Evolutionary conservation across 352 stramenopile species (phyloP), one percentile per base, ranked within the genome.

Genomic region (Pythium aphanidermatum): DNA sequence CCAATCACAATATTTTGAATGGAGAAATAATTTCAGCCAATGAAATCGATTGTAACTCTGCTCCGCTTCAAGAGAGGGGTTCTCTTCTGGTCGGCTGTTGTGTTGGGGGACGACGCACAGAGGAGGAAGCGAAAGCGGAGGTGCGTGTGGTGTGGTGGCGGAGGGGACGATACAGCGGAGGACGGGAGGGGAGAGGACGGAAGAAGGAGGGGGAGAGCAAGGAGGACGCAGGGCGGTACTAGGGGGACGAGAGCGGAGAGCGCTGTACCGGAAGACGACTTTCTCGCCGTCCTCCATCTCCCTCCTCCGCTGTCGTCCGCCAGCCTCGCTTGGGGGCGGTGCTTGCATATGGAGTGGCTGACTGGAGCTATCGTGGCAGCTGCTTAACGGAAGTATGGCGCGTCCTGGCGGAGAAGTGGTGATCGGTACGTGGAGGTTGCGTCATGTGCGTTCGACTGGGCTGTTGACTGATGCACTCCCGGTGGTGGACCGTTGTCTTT

Each of bases 331-430:
- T 38, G 32, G n/a, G n/a, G n/a, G 5, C 32, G 14, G n/a, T n/a
- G n/a, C n/a, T 38, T 19, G 20, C 36, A 28, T 28, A 14, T n/a
- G 36, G 36, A n/a, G 19, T 26, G 28, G 14, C 11, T 37, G 13
- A 20, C 10, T 23, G 23, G 4, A 13, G 2, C 31, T 23, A n/a
- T 21, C 26, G 17, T 31, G 34, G 27, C 41, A n/a, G n/a, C n/a
- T n/a, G n/a, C n/a, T n/a, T n/a, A 35, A 46, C 0, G 41, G 13
- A 4, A 53, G 58, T 23, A 91, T 91, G 81, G 69, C 73, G 41
- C 87, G 86, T 61, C 58, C 83, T 51, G 79, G 79, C 33, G 73
- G 69, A 28, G 81, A 93, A 68, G 74, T 91, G 39, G 78, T 93
- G 42, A 76, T 88, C 36, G 70, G 78, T 91, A 54, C 39, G 68